These are phyloP conservation scores for Abelmoschus esculentus DNA, from an alignment of 345 rosid species.

Conservation along the genomic window DNA sequence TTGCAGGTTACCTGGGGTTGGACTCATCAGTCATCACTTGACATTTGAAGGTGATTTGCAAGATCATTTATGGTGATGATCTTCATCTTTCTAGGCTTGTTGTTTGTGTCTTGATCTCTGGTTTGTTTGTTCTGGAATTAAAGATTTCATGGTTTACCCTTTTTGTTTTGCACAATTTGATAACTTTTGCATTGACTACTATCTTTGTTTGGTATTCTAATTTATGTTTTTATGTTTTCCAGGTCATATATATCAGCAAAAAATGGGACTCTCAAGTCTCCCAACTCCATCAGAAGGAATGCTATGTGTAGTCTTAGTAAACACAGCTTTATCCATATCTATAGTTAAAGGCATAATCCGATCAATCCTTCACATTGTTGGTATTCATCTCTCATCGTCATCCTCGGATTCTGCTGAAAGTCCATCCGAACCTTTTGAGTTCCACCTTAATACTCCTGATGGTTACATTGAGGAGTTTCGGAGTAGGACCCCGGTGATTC, in stretches of 20 bases:
- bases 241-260: slow-evolving; percentile 20
- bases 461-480: slow-evolving; percentile 58
- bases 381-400: slow-evolving; percentile 36
- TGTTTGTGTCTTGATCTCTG: too few relatives aligned
- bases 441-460: slow-evolving; percentile 29
- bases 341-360: slow-evolving; percentile 47
- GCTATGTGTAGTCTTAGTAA: slow-evolving; percentile 61
- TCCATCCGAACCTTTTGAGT: slow-evolving; percentile 34
- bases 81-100: too few relatives aligned
- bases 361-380: slow-evolving; percentile 58
- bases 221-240: slow-evolving; percentile 14
- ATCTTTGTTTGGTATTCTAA: slow-evolving; percentile 15
- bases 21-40: too few relatives aligned
- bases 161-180: too few relatives aligned
- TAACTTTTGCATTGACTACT: not conserved
- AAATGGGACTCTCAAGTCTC: slow-evolving; percentile 82
- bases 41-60: too few relatives aligned
- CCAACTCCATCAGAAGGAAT: slow-evolving; percentile 95
- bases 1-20: too few relatives aligned
- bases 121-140: too few relatives aligned
- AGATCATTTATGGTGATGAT: too few relatives aligned
- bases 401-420: slow-evolving; percentile 25
- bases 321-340: slow-evolving; percentile 82
- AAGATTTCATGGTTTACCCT: too few relatives aligned
- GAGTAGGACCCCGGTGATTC: slow-evolving; percentile 41